Evolutionary conservation across 306 rosid genomes (phyloP).

Genomic region (Aeschynomene evenia): DNA sequence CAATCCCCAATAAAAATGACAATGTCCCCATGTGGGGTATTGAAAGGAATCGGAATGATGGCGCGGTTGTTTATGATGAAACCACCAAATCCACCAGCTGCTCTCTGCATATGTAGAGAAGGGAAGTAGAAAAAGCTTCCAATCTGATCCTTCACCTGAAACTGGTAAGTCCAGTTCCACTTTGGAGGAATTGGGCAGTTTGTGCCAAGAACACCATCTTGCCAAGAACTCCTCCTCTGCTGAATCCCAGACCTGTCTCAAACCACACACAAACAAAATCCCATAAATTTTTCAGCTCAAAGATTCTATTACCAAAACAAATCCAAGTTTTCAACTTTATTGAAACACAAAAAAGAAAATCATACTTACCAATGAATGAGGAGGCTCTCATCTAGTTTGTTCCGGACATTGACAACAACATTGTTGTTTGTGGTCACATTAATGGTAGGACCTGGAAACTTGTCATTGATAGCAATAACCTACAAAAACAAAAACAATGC

Average conservation of each 20-base stretch:
- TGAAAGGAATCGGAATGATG: constrained; percentile 79
- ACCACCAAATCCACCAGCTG: constrained; percentile 90
- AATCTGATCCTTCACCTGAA: constrained; percentile 94
- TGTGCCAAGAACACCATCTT: constrained; percentile 91
- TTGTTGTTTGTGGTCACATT: constrained; percentile 90
- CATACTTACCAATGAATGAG: constrained; percentile 76
- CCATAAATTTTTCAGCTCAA: constrained; percentile 28
- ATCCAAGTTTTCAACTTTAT: not conserved
- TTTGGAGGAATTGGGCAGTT: constrained; percentile 95
- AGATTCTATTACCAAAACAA: not conserved
- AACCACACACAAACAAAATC: constrained; percentile 9
- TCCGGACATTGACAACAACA: constrained; percentile 74
- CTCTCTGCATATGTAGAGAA: constrained; percentile 86
- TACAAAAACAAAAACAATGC: constrained; percentile 46
- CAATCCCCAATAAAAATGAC: constrained; percentile 80
- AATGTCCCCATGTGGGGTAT: constrained; percentile 75
- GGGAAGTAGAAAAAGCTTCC: constrained; percentile 98
- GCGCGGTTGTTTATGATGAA: constrained; percentile 64
- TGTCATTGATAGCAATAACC: constrained; percentile 85
- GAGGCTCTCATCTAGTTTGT: constrained; percentile 85
- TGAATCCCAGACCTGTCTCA: constrained; percentile 87
- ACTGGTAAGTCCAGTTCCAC: constrained; percentile 98
- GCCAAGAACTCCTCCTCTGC: constrained; percentile 88
- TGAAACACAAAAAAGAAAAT: not conserved
- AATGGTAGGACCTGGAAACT: constrained; percentile 86